phyloP scores from a whole-genome alignment of 2,329 filamentous ascomycete genomes.

The Xylariaceae sp. region DNA sequence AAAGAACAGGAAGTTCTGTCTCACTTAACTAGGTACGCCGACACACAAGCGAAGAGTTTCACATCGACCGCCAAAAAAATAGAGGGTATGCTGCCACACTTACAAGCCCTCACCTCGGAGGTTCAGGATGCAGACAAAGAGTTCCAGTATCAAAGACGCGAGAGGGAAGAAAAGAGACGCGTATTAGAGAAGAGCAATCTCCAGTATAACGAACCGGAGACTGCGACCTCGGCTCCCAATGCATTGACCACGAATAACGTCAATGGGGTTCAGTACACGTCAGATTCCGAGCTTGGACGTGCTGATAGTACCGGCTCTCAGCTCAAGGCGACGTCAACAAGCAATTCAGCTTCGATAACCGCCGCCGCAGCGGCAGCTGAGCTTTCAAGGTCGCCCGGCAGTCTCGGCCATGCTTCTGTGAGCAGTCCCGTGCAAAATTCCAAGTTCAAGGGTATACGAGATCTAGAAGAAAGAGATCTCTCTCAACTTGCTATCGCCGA shows the following conservation, averaged over 20 bases:
- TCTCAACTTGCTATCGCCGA: slow-evolving; percentile 58
- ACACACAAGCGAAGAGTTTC: slow-evolving; percentile 85
- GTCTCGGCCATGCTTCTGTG: slow-evolving; percentile 51
- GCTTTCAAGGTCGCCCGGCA: slow-evolving; percentile 63
- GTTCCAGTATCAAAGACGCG: slow-evolving; percentile 92
- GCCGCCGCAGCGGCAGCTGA: slow-evolving; percentile 47
- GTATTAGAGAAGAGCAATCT: slow-evolving; percentile 87
- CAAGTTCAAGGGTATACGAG: slow-evolving; percentile 89
- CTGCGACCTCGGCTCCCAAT: slow-evolving; percentile 50
- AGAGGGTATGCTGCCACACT: slow-evolving; percentile 82
- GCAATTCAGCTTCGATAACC: slow-evolving; percentile 46
- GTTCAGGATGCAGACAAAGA: slow-evolving; percentile 96
- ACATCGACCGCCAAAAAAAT: slow-evolving; percentile 84
- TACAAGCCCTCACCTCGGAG: slow-evolving; percentile 86
- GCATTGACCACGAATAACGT: slow-evolving; percentile 43
- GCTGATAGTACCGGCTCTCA: slow-evolving; percentile 78
- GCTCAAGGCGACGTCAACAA: slow-evolving; percentile 58
- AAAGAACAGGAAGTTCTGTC: slow-evolving; percentile 98
- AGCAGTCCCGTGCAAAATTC: slow-evolving; percentile 58
- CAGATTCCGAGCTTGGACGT: slow-evolving; percentile 73
- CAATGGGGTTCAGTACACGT: slow-evolving; percentile 58
- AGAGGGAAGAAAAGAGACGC: slow-evolving; percentile 91
- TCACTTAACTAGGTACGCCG: slow-evolving; percentile 91
- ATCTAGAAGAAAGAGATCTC: slow-evolving; percentile 84
- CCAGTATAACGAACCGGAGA: slow-evolving; percentile 73